Percentiles rank a stretch among this genome's conserved stretches.
These are phyloP conservation scores for Termitomyces eurrhizus DNA, from an alignment of 768 basidiomycete species.

Conservation along the genomic window DNA sequence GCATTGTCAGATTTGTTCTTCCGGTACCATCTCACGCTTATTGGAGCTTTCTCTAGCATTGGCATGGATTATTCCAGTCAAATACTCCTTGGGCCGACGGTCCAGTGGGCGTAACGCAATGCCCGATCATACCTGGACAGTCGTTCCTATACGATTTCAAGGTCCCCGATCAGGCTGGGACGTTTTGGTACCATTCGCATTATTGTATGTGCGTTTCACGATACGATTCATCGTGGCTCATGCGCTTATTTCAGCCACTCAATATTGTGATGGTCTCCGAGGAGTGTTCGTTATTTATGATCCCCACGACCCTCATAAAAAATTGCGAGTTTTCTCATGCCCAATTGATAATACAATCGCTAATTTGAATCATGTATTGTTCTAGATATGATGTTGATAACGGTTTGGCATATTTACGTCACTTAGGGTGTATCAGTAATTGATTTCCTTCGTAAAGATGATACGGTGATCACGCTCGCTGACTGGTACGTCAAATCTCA, in stretches of 20 bases:
- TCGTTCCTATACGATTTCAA: conserved; percentile 2
- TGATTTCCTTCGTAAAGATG: conserved; percentile 16
- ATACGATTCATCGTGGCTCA: not conserved
- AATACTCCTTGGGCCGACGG: not conserved
- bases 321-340: not conserved
- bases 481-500: conserved; percentile 36
- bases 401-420: conserved; percentile 15
- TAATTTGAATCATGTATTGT: not conserved
- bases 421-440: not conserved
- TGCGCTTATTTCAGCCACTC: conserved; percentile 1
- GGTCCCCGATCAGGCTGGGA: conserved; percentile 2
- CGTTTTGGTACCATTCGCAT: conserved; percentile 7
- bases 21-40: not conserved
- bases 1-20: not conserved
- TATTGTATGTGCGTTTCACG: not conserved
- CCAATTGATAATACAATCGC: not conserved
- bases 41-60: not conserved
- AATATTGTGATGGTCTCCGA: conserved; percentile 12
- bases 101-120: conserved; percentile 1
- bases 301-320: conserved; percentile 27
- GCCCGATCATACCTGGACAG: conserved; percentile 1
- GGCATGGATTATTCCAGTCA: conserved; percentile 4
- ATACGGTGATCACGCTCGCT: conserved; percentile 44
- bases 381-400: conserved; percentile 30
- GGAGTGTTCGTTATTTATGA: conserved; percentile 22